phyloP scores from a whole-genome alignment of 257 asterid species.

The Cynanchum wilfordii region DNA sequence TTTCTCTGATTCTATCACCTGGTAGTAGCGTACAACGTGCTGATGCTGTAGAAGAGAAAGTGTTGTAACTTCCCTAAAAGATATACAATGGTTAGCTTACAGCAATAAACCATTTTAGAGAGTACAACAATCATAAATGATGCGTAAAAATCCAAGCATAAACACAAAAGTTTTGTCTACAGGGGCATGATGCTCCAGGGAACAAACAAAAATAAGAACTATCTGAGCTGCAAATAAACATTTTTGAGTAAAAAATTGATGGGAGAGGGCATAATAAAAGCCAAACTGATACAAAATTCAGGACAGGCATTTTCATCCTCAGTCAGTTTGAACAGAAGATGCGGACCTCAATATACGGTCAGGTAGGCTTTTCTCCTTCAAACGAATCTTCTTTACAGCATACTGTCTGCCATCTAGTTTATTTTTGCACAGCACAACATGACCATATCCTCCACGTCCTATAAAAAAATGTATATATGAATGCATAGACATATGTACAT shows the following conservation, averaged over 20 bases:
- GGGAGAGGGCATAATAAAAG: background rate
- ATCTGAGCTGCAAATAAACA: background rate
- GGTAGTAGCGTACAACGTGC: slow-evolving; percentile 95
- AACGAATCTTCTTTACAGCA: slow-evolving; percentile 89
- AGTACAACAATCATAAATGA: background rate
- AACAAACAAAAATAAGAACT: background rate
- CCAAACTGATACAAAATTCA: background rate
- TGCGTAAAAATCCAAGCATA: background rate
- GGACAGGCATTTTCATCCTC: background rate
- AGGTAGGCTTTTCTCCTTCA: slow-evolving; percentile 81
- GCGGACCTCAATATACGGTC: slow-evolving; percentile 86
- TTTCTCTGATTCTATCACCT: slow-evolving; percentile 43
- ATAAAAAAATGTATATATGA: slow-evolving; percentile 18
- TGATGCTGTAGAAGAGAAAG: slow-evolving; percentile 95
- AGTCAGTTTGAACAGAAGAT: slow-evolving; percentile 5
- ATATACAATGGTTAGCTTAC: background rate
- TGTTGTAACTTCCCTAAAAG: slow-evolving; percentile 85
- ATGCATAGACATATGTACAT: background rate
- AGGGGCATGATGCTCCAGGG: background rate
- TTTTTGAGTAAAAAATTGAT: background rate
- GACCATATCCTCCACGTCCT: slow-evolving; percentile 99
- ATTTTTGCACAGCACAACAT: slow-evolving; percentile 91
- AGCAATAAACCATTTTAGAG: background rate
- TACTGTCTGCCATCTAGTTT: slow-evolving; percentile 96
- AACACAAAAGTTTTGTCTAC: background rate